A percentile compares a stretch with the other conserved stretches of the same genome.
Evolutionary conservation across 2,329 filamentous ascomycete genomes (phyloP).

Genomic region (Cladosporium sp.): DNA sequence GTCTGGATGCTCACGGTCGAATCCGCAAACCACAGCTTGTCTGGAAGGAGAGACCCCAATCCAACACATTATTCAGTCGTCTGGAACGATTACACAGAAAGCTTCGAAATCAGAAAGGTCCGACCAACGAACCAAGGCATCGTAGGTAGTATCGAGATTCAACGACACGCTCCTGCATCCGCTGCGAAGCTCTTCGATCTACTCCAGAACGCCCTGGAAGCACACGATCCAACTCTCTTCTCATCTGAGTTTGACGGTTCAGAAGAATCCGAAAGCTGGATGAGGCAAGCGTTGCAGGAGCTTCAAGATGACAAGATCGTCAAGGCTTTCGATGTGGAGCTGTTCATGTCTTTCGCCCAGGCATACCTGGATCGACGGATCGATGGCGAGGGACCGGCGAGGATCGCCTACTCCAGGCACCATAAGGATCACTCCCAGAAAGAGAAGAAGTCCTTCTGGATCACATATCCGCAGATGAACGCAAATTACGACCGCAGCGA

Average conservation of each 20-base stretch:
- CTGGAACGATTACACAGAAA: constrained; percentile 4
- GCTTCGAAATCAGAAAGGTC: constrained; percentile 9
- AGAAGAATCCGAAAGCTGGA: constrained; percentile 15
- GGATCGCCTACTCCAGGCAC: constrained; percentile 11
- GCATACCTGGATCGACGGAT: constrained; percentile 15
- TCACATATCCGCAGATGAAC: constrained; percentile 1
- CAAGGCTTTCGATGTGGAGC: constrained; percentile 16
- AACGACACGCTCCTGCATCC: constrained; percentile 11
- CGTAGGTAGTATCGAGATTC: constrained; percentile 18
- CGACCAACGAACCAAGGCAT: constrained; percentile 14
- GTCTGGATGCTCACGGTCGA: constrained; percentile 21
- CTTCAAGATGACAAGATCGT: constrained; percentile 15
- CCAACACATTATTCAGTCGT: constrained; percentile 15
- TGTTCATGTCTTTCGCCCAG: constrained; percentile 19
- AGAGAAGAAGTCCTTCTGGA: constrained; percentile 14
- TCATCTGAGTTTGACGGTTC: not conserved
- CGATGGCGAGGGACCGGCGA: constrained; percentile 13
- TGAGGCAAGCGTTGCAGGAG: constrained; percentile 13
- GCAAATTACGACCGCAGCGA: not conserved
- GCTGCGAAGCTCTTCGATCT: constrained; percentile 6
- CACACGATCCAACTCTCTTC: not conserved
- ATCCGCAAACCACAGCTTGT: constrained; percentile 14
- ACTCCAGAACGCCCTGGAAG: constrained; percentile 13
- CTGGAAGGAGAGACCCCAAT: constrained; percentile 12
- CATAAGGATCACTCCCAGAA: constrained; percentile 14